Percentiles rank a stretch among this genome's conserved stretches.
phyloP scores from a whole-genome alignment of 108 stramenopile species.

The Cyclostephanos invisitatus region DNA sequence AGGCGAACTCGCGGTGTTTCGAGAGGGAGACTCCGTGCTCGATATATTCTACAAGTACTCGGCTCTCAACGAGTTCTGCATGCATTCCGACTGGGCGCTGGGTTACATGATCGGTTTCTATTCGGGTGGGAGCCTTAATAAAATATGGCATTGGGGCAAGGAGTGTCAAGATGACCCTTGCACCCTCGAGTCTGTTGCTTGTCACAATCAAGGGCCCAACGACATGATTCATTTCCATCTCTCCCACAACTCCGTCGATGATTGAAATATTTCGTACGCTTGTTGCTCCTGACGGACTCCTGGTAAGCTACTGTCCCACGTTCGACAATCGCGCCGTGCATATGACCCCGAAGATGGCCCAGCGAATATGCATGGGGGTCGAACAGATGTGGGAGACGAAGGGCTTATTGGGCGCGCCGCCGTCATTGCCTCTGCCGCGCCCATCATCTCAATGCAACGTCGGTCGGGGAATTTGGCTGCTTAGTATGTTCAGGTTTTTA shows the following conservation, averaged over 20 bases:
- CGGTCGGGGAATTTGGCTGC: too few relatives aligned
- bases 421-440: too few relatives aligned
- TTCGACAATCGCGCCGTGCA: constrained; percentile 84
- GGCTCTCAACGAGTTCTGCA: constrained; percentile 17
- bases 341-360: constrained; percentile 73
- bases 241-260: too few relatives aligned
- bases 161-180: not conserved
- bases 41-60: constrained; percentile 35
- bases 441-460: too few relatives aligned
- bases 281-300: constrained; percentile 78
- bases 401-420: too few relatives aligned
- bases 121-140: not conserved
- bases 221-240: constrained; percentile 14
- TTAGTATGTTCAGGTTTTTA: too few relatives aligned
- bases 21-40: constrained; percentile 12
- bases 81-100: constrained; percentile 37
- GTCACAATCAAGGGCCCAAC: constrained; percentile 24
- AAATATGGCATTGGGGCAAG: too few relatives aligned
- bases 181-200: constrained; percentile 3
- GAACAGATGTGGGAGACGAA: constrained; percentile 52
- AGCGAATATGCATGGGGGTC: constrained; percentile 70
- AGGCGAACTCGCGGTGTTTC: constrained; percentile 26
- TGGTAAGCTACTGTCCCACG: constrained; percentile 86
- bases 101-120: constrained; percentile 31
- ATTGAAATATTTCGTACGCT: too few relatives aligned